These are phyloP conservation scores for Verbena officinalis DNA, from an alignment of 257 asterid species.

Conservation along the genomic window DNA sequence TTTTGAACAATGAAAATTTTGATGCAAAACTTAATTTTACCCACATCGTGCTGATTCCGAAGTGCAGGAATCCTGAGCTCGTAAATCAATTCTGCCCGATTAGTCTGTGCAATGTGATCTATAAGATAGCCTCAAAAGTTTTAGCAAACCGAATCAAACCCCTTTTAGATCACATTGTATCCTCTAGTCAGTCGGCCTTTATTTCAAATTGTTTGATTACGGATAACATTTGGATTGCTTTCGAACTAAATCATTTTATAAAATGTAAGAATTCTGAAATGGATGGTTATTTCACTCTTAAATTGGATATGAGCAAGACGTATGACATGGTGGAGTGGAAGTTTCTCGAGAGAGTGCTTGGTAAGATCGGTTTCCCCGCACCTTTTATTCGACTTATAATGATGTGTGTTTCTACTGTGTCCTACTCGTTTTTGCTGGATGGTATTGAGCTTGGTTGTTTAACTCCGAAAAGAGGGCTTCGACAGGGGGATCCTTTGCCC, in stretches of 20 bases:
- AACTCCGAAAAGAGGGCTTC: neutral
- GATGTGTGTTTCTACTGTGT: neutral
- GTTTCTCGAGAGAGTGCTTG: neutral
- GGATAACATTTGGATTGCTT: neutral
- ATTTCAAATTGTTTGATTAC: too few relatives aligned
- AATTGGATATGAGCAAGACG: neutral
- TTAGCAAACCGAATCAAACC: too few relatives aligned
- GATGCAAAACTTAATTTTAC: too few relatives aligned
- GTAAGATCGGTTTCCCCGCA: neutral
- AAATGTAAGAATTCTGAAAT: neutral
- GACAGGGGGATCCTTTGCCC: neutral
- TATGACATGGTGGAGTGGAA: neutral
- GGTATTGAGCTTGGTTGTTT: neutral
- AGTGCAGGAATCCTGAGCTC: too few relatives aligned
- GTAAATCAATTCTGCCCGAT: too few relatives aligned
- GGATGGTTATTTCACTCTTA: too few relatives aligned
- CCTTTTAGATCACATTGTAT: too few relatives aligned
- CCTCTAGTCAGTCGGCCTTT: too few relatives aligned
- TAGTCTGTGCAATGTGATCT: too few relatives aligned
- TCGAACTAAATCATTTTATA: neutral
- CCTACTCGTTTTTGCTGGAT: neutral
- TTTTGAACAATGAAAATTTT: too few relatives aligned
- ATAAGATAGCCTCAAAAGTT: too few relatives aligned
- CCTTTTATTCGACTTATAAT: neutral
- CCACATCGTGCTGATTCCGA: too few relatives aligned